Percentiles rank a stretch among this genome's conserved stretches.
These are phyloP conservation scores for Rhizophagus sp. DNA, from an alignment of 192 early-diverging fungal genomes.

Conservation along the genomic window DNA sequence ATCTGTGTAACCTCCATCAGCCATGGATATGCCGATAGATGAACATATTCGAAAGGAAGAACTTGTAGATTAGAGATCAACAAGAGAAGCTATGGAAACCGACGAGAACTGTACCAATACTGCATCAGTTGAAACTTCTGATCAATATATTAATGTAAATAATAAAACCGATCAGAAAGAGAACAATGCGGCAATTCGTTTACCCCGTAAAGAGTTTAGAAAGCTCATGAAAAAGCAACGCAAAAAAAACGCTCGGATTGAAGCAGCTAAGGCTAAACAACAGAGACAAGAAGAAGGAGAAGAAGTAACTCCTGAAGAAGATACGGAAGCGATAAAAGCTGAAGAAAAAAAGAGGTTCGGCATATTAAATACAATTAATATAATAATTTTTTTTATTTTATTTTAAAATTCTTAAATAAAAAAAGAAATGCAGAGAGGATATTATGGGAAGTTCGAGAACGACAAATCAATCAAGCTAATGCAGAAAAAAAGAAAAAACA, in stretches of 20 bases:
- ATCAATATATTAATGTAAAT: neutral
- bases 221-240: slow-evolving; percentile 9
- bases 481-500: slow-evolving; percentile 17
- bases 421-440: slow-evolving; percentile 26
- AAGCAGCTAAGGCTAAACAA: slow-evolving; percentile 1
- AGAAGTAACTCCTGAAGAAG: neutral
- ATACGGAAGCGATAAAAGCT: neutral
- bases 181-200: neutral
- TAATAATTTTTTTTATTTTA: neutral
- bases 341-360: slow-evolving; percentile 25
- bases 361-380: neutral
- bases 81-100: neutral
- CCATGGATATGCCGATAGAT: too few species aligned
- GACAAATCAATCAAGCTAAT: slow-evolving; percentile 29
- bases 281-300: neutral
- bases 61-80: too few species aligned
- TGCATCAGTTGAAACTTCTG: neutral
- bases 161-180: neutral
- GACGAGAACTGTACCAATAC: neutral
- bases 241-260: neutral
- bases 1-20: too few species aligned
- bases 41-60: too few species aligned
- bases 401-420: neutral
- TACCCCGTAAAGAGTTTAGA: slow-evolving; percentile 2
- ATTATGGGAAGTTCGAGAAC: slow-evolving; percentile 32